A percentile compares a stretch with the other conserved stretches of the same genome.
Conservation (phyloP, 169 alveolate species). For the Plasmodium fragile region DNA sequence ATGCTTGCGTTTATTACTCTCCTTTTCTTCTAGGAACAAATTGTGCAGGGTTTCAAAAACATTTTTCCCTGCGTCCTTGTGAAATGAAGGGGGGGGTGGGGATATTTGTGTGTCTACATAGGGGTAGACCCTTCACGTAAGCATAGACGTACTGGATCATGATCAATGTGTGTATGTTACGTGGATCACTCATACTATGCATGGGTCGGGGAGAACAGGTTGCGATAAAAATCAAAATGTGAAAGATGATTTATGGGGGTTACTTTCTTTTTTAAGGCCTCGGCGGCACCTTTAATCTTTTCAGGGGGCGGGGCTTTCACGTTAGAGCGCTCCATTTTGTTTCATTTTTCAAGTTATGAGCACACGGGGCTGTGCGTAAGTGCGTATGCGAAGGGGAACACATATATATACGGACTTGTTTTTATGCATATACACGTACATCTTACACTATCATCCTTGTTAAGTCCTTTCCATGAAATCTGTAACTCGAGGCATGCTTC, state of each 20-base stretch:
- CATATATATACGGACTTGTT: background rate
- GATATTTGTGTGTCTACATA: background rate
- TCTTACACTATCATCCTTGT: background rate
- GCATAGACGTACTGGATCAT: background rate
- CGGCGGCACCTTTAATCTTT: constrained; percentile 11
- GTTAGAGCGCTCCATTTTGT: constrained; percentile 4
- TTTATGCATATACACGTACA: background rate
- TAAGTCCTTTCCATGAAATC: background rate
- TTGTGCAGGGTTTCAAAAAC: constrained; percentile 65
- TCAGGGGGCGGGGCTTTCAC: background rate
- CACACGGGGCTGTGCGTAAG: background rate
- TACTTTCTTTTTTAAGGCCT: constrained; percentile 37
- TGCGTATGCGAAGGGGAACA: background rate
- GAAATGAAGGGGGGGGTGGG: background rate
- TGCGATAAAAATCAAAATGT: background rate
- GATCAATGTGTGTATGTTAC: background rate
- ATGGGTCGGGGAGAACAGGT: background rate
- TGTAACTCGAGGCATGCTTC: background rate
- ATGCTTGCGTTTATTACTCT: constrained; percentile 34
- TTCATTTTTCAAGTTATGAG: background rate
- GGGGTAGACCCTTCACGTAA: background rate
- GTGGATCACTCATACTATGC: background rate
- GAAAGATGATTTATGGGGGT: background rate
- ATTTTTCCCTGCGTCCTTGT: constrained; percentile 31
- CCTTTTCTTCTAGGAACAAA: constrained; percentile 65